These are phyloP conservation scores for Cokeromyces recurvatus DNA, from an alignment of 371 early-diverging fungal species.

Conservation along the genomic window DNA sequence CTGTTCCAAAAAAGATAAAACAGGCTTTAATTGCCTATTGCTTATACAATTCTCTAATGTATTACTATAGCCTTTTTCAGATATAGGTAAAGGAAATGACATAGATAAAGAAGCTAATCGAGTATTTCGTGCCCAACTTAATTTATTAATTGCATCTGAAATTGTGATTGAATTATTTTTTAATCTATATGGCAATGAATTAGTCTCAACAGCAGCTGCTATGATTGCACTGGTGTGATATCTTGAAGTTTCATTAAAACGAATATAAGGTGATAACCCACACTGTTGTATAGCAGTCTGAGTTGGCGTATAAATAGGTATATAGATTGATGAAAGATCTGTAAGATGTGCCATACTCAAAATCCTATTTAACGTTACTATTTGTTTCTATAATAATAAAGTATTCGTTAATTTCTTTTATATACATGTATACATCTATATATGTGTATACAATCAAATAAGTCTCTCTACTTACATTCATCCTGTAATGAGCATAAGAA, in stretches of 20 bases:
- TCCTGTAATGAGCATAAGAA: conserved; percentile 15
- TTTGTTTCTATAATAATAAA: too few relatives aligned
- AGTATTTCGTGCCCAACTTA: conserved; percentile 48
- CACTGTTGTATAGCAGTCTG: conserved; percentile 16
- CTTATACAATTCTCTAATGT: conserved; percentile 12
- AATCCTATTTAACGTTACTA: conserved; percentile 40
- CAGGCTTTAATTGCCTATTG: background rate
- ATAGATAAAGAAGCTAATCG: conserved; percentile 40
- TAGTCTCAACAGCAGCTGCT: conserved; percentile 63
- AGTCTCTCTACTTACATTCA: conserved; percentile 39
- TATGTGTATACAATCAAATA: too few relatives aligned
- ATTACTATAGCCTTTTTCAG: conserved; percentile 13
- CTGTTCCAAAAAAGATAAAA: conserved; percentile 8
- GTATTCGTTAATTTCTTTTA: too few relatives aligned
- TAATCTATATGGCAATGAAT: conserved; percentile 49
- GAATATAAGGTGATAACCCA: conserved; percentile 23
- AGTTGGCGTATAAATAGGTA: conserved; percentile 49
- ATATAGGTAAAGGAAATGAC: conserved; percentile 45
- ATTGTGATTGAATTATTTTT: conserved; percentile 34
- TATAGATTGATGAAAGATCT: conserved; percentile 49
- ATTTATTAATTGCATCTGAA: conserved; percentile 33
- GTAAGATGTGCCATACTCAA: conserved; percentile 45
- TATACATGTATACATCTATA: too few relatives aligned
- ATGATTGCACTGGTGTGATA: conserved; percentile 69
- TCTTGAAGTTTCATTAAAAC: conserved; percentile 28